These are phyloP conservation scores for Fomitopsis pulvina DNA, from an alignment of 768 basidiomycete genomes.

Conservation along the genomic window DNA sequence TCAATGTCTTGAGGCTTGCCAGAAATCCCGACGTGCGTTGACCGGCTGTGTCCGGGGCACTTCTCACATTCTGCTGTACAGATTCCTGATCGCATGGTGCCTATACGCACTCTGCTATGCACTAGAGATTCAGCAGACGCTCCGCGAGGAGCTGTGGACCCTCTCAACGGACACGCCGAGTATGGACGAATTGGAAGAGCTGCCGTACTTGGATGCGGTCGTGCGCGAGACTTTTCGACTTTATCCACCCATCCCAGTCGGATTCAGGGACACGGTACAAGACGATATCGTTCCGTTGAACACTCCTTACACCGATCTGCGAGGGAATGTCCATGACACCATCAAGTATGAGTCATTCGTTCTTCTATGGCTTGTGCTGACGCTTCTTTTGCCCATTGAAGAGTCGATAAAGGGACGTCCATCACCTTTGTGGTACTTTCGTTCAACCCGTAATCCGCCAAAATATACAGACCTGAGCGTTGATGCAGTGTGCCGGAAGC, in stretches of 20 bases:
- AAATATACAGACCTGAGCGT: conserved; percentile 52
- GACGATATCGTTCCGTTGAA: conserved; percentile 48
- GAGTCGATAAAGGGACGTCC: too few relatives aligned
- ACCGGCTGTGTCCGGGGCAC: conserved; percentile 8
- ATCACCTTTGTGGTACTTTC: too few relatives aligned
- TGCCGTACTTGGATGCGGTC: conserved; percentile 64
- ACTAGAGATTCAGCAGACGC: conserved; percentile 27
- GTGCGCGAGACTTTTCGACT: conserved; percentile 53
- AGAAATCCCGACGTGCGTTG: conserved; percentile 18
- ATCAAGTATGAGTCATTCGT: neutral
- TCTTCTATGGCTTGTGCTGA: neutral
- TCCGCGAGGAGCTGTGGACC: conserved; percentile 32
- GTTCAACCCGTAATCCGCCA: neutral
- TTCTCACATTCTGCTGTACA: too few relatives aligned
- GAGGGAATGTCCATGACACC: conserved; percentile 6
- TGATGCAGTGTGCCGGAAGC: conserved; percentile 45
- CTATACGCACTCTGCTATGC: conserved; percentile 31
- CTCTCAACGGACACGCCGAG: conserved; percentile 40
- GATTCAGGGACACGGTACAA: conserved; percentile 37
- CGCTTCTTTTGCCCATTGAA: neutral
- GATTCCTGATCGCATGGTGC: conserved; percentile 26
- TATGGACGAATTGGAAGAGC: conserved; percentile 60
- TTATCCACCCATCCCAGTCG: conserved; percentile 42
- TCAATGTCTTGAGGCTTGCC: neutral
- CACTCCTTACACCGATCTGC: conserved; percentile 19